Evolutionary conservation across 176 grass and related monocot species (phyloP).

Genomic region (Aegilops longissima): DNA sequence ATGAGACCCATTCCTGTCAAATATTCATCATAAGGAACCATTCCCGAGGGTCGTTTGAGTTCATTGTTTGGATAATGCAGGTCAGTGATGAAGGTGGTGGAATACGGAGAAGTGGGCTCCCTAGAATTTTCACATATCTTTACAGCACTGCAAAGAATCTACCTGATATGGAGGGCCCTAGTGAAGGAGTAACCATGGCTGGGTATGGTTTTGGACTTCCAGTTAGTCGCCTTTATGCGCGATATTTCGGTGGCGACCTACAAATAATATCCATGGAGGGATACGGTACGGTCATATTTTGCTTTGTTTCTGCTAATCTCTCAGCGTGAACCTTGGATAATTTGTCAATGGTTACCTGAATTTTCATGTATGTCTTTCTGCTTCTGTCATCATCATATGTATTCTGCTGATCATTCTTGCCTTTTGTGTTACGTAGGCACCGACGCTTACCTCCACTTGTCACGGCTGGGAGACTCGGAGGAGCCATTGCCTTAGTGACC

Average conservation of each 20-base stretch:
- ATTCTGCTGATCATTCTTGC: not conserved
- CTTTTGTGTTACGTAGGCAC: constrained; percentile 51
- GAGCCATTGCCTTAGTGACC: constrained; percentile 72
- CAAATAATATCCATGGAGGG: constrained; percentile 99
- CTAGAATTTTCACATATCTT: constrained; percentile 94
- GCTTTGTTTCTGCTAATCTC: not conserved
- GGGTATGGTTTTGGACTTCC: constrained; percentile 93
- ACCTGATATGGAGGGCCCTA: constrained; percentile 55
- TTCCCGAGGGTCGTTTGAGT: not conserved
- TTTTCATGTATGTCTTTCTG: not conserved
- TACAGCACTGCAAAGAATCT: constrained; percentile 90
- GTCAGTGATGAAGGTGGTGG: constrained; percentile 98
- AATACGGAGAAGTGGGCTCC: constrained; percentile 90
- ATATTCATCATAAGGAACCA: not conserved
- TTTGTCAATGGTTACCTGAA: not conserved
- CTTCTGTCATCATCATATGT: not conserved
- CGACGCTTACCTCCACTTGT: constrained; percentile 94
- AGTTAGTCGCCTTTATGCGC: constrained; percentile 89
- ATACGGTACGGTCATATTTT: constrained; percentile 65
- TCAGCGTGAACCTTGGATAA: not conserved
- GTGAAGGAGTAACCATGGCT: constrained; percentile 83
- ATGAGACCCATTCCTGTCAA: not conserved
- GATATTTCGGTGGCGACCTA: constrained; percentile 94
- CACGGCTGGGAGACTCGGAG: constrained; percentile 87
- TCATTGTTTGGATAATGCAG: constrained; percentile 32